Base-by-base conservation (phyloP, 495 filamentous ascomycete species). In the Podospora sp. region DNA sequence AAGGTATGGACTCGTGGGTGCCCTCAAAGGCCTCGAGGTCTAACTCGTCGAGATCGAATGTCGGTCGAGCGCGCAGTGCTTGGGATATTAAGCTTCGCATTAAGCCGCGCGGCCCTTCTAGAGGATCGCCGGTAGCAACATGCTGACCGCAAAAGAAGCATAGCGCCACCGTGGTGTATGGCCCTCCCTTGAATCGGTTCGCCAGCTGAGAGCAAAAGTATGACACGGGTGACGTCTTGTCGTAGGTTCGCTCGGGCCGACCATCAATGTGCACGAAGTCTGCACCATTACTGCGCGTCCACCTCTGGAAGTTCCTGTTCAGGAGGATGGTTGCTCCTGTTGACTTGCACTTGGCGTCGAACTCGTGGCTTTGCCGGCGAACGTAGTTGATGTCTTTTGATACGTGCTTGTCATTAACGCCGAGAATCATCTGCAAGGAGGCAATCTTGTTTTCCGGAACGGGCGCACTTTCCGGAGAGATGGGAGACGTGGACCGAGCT, bases 311-410 rank as follows among this genome's bases (percentile, higher is more conserved):
- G 14, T 50, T 27, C 4, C 21, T 7, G 36, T 62, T 49, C 8
- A 52, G 18, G 16, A 69, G 16, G 16, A 69, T 63, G 56, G 24
- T 25, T 18, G 72, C 53, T 22, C 80, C 71, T 51, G 84, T 83
- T 21, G 65, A 66, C 72, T 77, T 59, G 9, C 62, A 58, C 55
- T 40, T 46, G 20, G 26, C 26, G 63, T 71, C 61, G n/a, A 61
- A 69, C 8, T 62, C 63, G 14, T 62, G 62, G 22, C 24, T 55
- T 25, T 69, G 68, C 57, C 58, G 62, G 46, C 49, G 56, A 6
- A 69, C 63, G 22, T 35, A 56, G 33, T 33, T 49, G 56, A 66
- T 29, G 36, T 69, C 68, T 2, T 57, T 22, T 22, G 49, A 26
- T 0, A 29, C 56, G 18, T 62, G 51, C 26, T 26, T 25, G 22